Base-by-base conservation (phyloP, 1,139 yeast species). In the Yamadazyma blattariae region DNA sequence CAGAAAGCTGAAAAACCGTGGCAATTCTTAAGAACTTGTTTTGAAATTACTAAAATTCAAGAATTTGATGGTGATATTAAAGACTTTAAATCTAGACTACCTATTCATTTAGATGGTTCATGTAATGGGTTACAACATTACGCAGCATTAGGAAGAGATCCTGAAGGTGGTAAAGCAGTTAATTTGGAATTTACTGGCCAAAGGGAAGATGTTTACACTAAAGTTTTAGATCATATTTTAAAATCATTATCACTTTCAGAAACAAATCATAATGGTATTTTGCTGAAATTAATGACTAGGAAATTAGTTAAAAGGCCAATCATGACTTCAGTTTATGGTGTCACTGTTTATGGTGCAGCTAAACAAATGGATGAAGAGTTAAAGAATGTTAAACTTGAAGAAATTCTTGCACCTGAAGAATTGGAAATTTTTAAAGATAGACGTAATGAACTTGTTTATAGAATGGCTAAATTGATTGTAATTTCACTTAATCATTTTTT, bases 241-340 rank as follows among this genome's bases (percentile, higher is more conserved):
- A 51, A 55, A 1, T 46, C 52, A 2, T 68, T 67, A 0, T 34
- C 38, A 16, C 15, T 22, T 1, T 57, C 54, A 29, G 47, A 64
- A 1, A 25, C 35, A 2, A 40, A 33, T 3, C 25, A 34, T 5
- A 19, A 31, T 5, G 23, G 47, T 13, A 24, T 55, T 12, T 48
- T 62, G 1, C 31, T 34, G 7, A 44, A 41, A 1, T 28, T 67
- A 4, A 41, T 67, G 11, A 45, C 51, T 13, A 44, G 76, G 8
- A 66, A 65, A 30, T 46, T 69, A 18, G 55, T 70, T 24, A 70
- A 70, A 43, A 65, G 68, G 35, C 70, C 75, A 2, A 67, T 69
- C 2, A 70, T 70, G 76, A 70, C 76, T 2, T 64, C 69, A 3
- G 76, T 70, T 0, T 70, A 70, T 43, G 76, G 76, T 0, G 75